Evolutionary conservation across 192 early-diverging fungal genomes (phyloP), one percentile per base, ranked within the genome.

Genomic region (Umbelopsis sp.): DNA sequence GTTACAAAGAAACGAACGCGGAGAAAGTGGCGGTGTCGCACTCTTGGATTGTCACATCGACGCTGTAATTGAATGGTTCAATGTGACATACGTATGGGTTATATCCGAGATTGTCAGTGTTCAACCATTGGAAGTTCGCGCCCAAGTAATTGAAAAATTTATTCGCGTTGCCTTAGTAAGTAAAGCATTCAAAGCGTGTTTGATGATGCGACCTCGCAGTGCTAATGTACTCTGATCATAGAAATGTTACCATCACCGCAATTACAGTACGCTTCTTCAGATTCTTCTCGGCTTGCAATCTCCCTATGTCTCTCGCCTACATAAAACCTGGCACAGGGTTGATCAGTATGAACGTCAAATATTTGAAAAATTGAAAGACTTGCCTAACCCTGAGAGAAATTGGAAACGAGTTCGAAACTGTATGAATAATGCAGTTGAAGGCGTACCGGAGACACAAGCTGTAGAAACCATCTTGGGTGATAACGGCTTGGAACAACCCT

Each of bases 231-330:
- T 66, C 65, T 33, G 47, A 22, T 50, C 1, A 46, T 16, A 86
- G 84, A 88, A 84, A 67, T 90, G 88, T 45, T 85, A 84, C 55
- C 78, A 81, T 37, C 80, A 86, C 52, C 75, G 80, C 41, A 90
- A 90, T 33, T 90, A 85, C 58, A 86, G 83, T 18, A 86, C 87
- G 1, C 55, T 90, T 15, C 86, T 84, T 45, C 85, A 87, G 67
- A 80, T 90, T 47, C 75, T 88, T 49, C 71, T 88, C 12, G 88
- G 81, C 4, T 70, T 90, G 9, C 85, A 88, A 55, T 80, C 81
- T 9, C 84, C 86, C 30, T 75, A 81, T 12, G 80, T 90, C 4
- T 79, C 81, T 11, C 73, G 87, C 8, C 71, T 90, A 11, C 77
- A 75, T 21, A 78, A 75, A 27, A 88, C 87, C 11, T 90, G 88